A percentile compares a stretch with the other conserved stretches of the same genome.
Conservation (phyloP, 2,329 filamentous ascomycete species). For the Epichloe typhina region DNA sequence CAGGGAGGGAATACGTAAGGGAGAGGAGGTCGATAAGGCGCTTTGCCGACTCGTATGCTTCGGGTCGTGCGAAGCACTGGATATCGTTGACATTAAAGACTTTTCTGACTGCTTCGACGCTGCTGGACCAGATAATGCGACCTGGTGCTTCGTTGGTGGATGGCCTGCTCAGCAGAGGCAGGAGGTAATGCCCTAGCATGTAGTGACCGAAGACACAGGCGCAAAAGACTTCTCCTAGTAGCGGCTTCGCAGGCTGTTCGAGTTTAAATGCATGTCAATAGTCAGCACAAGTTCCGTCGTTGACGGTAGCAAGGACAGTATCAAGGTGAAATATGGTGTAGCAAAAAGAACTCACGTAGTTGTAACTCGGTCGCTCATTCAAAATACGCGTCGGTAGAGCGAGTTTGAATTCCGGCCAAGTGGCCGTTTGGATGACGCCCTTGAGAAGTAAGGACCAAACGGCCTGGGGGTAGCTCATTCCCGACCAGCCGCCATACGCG, state of each 20-base stretch:
- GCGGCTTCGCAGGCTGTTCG: constrained; percentile 37
- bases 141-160: constrained; percentile 32
- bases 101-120: constrained; percentile 50
- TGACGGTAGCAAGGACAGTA: not conserved
- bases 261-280: not conserved
- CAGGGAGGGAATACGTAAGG: constrained; percentile 58
- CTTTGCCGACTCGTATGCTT: constrained; percentile 78
- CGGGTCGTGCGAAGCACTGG: constrained; percentile 50
- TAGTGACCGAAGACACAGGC: constrained; percentile 96
- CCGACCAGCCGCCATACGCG: constrained; percentile 74
- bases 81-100: constrained; percentile 57
- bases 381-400: constrained; percentile 35
- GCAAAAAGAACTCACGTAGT: constrained; percentile 17
- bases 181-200: constrained; percentile 66
- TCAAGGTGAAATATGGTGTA: too few relatives aligned
- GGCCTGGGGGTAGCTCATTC: constrained; percentile 56
- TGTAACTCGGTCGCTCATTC: constrained; percentile 23
- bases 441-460: constrained; percentile 38
- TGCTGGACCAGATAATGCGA: constrained; percentile 78
- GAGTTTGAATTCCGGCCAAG: constrained; percentile 68
- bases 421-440: constrained; percentile 53
- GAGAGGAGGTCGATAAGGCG: constrained; percentile 72
- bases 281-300: not conserved
- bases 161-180: constrained; percentile 52
- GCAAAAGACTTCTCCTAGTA: constrained; percentile 71